Conservation (phyloP, 805 yeast genomes). For the Ogataea degrootiae region DNA sequence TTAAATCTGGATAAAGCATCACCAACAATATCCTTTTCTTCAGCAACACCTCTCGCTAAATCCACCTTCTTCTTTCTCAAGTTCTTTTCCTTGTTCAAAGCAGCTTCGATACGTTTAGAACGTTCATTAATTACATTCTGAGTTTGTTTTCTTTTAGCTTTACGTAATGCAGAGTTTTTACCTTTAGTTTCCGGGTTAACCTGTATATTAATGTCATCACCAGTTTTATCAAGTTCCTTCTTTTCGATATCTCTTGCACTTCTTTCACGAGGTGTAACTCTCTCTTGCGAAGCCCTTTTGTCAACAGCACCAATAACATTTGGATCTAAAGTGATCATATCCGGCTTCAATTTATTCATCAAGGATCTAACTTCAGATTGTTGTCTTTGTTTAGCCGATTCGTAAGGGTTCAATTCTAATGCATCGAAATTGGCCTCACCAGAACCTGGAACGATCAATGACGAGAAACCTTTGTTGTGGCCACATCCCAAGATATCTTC, state of each 20-base stretch:
- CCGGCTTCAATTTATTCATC: slow-evolving; percentile 85
- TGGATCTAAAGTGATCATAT: slow-evolving; percentile 90
- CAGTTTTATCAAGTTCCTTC: slow-evolving; percentile 33
- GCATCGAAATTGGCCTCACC: slow-evolving; percentile 99
- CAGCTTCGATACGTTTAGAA: slow-evolving; percentile 68
- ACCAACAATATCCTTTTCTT: slow-evolving; percentile 49
- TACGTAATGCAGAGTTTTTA: slow-evolving; percentile 79
- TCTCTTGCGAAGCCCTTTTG: slow-evolving; percentile 53
- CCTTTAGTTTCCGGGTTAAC: slow-evolving; percentile 68
- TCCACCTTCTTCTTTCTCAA: slow-evolving; percentile 50
- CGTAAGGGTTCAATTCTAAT: slow-evolving; percentile 87
- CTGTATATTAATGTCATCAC: slow-evolving; percentile 46
- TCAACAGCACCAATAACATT: slow-evolving; percentile 80
- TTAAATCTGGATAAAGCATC: slow-evolving; percentile 47
- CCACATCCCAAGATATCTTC: slow-evolving; percentile 96
- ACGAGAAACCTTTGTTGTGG: slow-evolving; percentile 69
- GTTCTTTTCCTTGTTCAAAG: slow-evolving; percentile 69
- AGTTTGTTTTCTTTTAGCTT: slow-evolving; percentile 75
- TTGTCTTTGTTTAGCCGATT: slow-evolving; percentile 88
- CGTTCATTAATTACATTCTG: slow-evolving; percentile 85
- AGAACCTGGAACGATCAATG: slow-evolving; percentile 90
- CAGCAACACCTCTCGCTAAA: slow-evolving; percentile 41
- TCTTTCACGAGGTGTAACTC: slow-evolving; percentile 60
- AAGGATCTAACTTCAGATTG: slow-evolving; percentile 83
- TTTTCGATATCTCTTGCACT: slow-evolving; percentile 34